Conservation (phyloP, 1,284 basidiomycete species). For the Irpex sp. region DNA sequence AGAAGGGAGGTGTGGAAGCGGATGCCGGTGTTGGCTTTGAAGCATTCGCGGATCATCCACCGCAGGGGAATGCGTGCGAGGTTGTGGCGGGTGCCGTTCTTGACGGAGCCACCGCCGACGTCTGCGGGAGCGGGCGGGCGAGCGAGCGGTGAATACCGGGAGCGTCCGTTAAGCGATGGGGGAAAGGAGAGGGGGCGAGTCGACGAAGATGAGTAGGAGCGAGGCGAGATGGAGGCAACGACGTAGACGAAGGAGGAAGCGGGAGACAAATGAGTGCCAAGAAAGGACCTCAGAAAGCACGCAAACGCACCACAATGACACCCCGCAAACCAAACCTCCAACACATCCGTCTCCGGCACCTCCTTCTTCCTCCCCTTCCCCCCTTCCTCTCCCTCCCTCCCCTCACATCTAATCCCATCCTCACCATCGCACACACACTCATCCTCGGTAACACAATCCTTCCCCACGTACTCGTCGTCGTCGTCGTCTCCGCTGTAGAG, state of each 20-base stretch:
- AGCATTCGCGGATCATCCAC: slow-evolving; percentile 58
- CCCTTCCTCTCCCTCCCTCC: background rate
- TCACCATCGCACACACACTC: background rate
- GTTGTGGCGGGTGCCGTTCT: slow-evolving; percentile 36
- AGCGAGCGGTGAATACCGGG: too few relatives aligned
- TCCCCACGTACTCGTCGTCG: background rate
- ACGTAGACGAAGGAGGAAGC: too few relatives aligned
- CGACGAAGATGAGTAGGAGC: too few relatives aligned
- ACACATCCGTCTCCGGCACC: slow-evolving; percentile 20
- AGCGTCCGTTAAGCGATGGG: too few relatives aligned
- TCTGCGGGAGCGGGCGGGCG: slow-evolving; percentile 28
- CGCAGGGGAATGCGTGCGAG: slow-evolving; percentile 49
- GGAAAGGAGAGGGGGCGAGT: too few relatives aligned
- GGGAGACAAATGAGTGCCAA: too few relatives aligned
- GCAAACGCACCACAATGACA: slow-evolving; percentile 16
- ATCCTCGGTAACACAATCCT: background rate
- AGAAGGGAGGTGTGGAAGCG: slow-evolving; percentile 46
- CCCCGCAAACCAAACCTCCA: slow-evolving; percentile 21
- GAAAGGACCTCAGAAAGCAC: background rate
- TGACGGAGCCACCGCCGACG: slow-evolving; percentile 47
- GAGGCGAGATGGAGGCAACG: too few relatives aligned
- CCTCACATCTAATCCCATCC: background rate
- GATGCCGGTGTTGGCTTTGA: slow-evolving; percentile 46
- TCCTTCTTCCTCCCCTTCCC: background rate
- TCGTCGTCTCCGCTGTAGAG: slow-evolving; percentile 9